Conservation (phyloP, 2,329 filamentous ascomycete genomes). For the Sphaerulina musiva region DNA sequence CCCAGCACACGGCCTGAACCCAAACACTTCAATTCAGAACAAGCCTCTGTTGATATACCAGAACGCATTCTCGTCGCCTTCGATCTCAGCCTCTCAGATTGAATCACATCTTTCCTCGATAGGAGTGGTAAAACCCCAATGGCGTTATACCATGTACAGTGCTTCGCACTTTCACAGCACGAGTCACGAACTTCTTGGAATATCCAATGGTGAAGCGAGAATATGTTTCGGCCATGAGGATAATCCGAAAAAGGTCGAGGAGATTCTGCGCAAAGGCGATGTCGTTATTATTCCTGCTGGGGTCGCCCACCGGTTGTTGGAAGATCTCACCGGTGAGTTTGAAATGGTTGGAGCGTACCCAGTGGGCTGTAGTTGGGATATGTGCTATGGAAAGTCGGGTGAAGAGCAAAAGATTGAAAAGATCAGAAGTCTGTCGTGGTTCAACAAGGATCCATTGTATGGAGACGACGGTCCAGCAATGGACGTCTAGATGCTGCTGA, state of each 20-base stretch:
- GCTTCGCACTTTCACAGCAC: slow-evolving; percentile 62
- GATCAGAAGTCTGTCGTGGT: slow-evolving; percentile 51
- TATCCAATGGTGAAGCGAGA: slow-evolving; percentile 52
- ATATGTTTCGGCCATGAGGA: slow-evolving; percentile 62
- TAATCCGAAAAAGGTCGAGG: slow-evolving; percentile 53
- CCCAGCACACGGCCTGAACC: slow-evolving; percentile 48
- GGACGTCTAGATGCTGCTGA: slow-evolving; percentile 31
- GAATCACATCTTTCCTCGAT: slow-evolving; percentile 50
- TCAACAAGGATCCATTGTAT: slow-evolving; percentile 55
- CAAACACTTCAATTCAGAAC: slow-evolving; percentile 59
- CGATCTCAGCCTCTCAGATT: slow-evolving; percentile 44
- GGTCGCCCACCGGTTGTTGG: slow-evolving; percentile 56
- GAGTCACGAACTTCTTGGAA: slow-evolving; percentile 59
- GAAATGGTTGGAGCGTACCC: slow-evolving; percentile 65
- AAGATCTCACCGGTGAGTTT: slow-evolving; percentile 52
- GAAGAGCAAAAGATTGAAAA: slow-evolving; percentile 49
- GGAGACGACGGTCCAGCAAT: slow-evolving; percentile 50
- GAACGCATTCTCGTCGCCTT: slow-evolving; percentile 44
- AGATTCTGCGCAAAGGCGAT: slow-evolving; percentile 53
- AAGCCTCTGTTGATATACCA: slow-evolving; percentile 63
- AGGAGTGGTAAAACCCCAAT: slow-evolving; percentile 55
- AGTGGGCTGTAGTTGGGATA: slow-evolving; percentile 55
- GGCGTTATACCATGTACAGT: slow-evolving; percentile 63
- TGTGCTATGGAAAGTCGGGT: slow-evolving; percentile 59
- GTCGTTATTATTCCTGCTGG: slow-evolving; percentile 61